Conservation (phyloP, 495 filamentous ascomycete species). For the Podospora tetraspora region DNA sequence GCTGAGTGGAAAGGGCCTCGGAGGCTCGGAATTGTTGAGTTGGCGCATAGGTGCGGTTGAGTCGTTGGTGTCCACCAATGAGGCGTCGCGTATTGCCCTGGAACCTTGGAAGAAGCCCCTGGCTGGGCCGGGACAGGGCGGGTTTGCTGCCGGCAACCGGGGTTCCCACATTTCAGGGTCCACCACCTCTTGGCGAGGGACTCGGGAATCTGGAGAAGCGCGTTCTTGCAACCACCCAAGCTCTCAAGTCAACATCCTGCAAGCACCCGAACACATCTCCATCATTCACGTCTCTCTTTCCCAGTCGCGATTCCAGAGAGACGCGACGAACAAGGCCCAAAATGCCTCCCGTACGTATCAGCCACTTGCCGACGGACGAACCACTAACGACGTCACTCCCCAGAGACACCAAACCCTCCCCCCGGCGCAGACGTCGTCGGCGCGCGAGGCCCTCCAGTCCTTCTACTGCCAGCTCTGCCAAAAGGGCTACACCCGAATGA, state of each 20-base stretch:
- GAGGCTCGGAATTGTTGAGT: constrained; percentile 10
- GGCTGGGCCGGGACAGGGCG: background rate
- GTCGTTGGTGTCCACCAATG: background rate
- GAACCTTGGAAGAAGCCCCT: constrained; percentile 5
- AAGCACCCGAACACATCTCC: no score
- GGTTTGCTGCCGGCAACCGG: background rate
- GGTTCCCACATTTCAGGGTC: background rate
- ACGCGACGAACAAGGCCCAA: background rate
- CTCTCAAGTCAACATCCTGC: background rate
- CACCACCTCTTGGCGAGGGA: background rate
- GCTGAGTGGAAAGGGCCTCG: background rate
- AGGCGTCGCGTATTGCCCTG: background rate
- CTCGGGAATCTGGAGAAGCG: background rate
- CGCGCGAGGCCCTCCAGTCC: constrained; percentile 77
- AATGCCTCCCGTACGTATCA: constrained; percentile 43
- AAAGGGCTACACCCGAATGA: constrained; percentile 65
- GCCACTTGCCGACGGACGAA: constrained; percentile 7
- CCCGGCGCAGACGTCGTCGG: constrained; percentile 69
- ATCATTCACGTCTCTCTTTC: background rate
- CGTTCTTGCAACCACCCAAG: background rate
- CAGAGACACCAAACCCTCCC: constrained; percentile 49
- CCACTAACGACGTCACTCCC: background rate
- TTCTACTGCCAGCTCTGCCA: constrained; percentile 78
- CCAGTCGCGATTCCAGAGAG: background rate
- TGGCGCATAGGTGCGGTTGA: background rate